These are phyloP conservation scores for Monilinia aucupariae DNA, from an alignment of 2,329 filamentous ascomycete genomes.

Conservation along the genomic window DNA sequence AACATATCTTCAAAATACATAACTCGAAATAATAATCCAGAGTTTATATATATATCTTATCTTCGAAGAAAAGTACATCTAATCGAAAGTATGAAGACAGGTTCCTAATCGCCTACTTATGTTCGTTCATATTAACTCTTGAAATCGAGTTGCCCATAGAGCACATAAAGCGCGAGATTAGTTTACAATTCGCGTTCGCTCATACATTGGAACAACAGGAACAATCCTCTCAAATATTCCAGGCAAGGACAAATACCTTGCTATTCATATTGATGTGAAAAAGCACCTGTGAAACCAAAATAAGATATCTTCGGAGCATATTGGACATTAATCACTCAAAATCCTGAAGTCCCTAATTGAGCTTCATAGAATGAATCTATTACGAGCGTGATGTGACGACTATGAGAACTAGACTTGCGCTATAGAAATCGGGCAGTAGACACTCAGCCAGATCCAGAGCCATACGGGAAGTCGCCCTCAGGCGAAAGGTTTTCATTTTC, in stretches of 20 bases:
- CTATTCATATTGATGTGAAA: background rate
- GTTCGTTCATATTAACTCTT: background rate
- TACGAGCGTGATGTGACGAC: too few relatives aligned
- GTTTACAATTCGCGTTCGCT: too few relatives aligned
- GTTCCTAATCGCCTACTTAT: background rate
- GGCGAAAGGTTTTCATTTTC: background rate
- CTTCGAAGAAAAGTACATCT: background rate
- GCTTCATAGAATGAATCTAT: background rate
- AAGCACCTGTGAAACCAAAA: background rate
- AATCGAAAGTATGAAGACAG: background rate
- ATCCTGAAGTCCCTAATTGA: background rate
- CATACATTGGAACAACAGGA: too few relatives aligned
- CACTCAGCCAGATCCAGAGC: too few relatives aligned
- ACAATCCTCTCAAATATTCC: background rate
- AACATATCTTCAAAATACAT: background rate
- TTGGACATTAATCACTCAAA: background rate
- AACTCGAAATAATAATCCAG: background rate
- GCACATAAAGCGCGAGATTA: too few relatives aligned
- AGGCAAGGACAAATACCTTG: background rate
- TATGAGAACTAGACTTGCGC: too few relatives aligned
- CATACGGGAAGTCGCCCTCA: background rate
- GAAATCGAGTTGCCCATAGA: background rate
- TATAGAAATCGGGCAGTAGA: too few relatives aligned
- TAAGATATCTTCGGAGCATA: background rate
- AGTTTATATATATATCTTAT: background rate